Conservation (phyloP, 768 basidiomycete genomes). For the Galerina marginata region DNA sequence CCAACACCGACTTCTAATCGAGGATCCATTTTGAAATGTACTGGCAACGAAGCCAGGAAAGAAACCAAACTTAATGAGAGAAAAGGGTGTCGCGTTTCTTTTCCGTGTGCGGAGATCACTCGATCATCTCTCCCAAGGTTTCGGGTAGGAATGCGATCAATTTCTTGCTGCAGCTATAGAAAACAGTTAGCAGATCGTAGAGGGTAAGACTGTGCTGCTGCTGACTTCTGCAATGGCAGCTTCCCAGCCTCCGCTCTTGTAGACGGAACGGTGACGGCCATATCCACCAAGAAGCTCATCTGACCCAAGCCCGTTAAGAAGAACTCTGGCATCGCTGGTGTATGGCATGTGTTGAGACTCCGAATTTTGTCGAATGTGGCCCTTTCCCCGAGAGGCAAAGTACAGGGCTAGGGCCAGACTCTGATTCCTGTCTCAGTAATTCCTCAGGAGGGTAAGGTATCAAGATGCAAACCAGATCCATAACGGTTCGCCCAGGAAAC, state of each 20-base stretch:
- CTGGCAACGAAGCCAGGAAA: slow-evolving; percentile 79
- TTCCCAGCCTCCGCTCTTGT: slow-evolving; percentile 68
- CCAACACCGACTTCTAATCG: slow-evolving; percentile 77
- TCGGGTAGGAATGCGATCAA: slow-evolving; percentile 84
- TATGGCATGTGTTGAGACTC: slow-evolving; percentile 55
- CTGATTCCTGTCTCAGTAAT: slow-evolving; percentile 42
- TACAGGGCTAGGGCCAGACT: slow-evolving; percentile 91
- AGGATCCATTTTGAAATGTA: slow-evolving; percentile 84
- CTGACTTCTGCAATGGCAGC: slow-evolving; percentile 81
- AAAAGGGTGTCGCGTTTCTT: slow-evolving; percentile 92
- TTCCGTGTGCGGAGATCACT: slow-evolving; percentile 87
- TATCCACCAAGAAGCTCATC: slow-evolving; percentile 97
- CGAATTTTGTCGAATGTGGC: slow-evolving; percentile 50
- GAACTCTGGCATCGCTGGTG: slow-evolving; percentile 75
- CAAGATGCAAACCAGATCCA: slow-evolving; percentile 77
- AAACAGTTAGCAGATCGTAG: not conserved
- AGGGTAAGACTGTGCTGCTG: not conserved
- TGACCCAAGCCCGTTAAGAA: slow-evolving; percentile 91
- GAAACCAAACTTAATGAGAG: slow-evolving; percentile 79
- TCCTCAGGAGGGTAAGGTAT: not conserved
- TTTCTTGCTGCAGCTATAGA: slow-evolving; percentile 82
- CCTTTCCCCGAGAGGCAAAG: slow-evolving; percentile 87
- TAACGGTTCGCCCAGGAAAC: slow-evolving; percentile 81
- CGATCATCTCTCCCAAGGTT: slow-evolving; percentile 97
- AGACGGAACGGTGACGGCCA: slow-evolving; percentile 84